Evolutionary conservation across 2,329 filamentous ascomycete species (phyloP), one percentile per base, ranked within the genome.

Genomic region (Ceratocystis albifundus): DNA sequence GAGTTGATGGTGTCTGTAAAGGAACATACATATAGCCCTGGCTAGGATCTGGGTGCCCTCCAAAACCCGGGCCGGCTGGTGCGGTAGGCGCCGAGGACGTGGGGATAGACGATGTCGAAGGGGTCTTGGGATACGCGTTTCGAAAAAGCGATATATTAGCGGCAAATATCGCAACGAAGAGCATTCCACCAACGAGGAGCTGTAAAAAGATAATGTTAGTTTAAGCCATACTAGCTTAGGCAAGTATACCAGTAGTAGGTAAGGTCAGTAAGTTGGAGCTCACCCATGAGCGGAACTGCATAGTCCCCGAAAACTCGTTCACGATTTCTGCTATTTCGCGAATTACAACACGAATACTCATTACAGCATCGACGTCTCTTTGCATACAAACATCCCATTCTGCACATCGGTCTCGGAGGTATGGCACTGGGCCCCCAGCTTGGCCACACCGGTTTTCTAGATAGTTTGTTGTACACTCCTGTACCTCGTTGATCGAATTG

Each of bases 301-400:
- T 92, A 4, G 89, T 86, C 71, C 96, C 90, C 3, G 96, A 87
- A 74, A 97, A 96, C 72, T 88, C 88, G 74, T 97, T 96, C 75
- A 97, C 87, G 50, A 99, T 96, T 72, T 90, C 85, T 0, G 93
- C 93, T 73, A 96, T 88, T 30, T 92, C 94, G 72, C 89, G 88
- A 4, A 90, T 92, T 20, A 88, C 90, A 48, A 96, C 85, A 71
- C 87, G 88, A 53, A 93, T 88, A 46, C 87, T 82, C 70, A 89
- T 91, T 66, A 96, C 85, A 66, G 85, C 84, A 57, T 86, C 81
- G 0, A 91, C 87, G 72, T 96, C 89, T 70, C 87, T 84, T 70
- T 87, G 85, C 90, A 96, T 96, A 76, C 94, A 97, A 41, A 84
- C 79, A 69, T 88, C 85, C 93, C 93, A 97, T 69, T 87, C 83